Evolutionary conservation across 192 early-diverging fungal species (phyloP).

Genomic region (Allomyces macrogynus): DNA sequence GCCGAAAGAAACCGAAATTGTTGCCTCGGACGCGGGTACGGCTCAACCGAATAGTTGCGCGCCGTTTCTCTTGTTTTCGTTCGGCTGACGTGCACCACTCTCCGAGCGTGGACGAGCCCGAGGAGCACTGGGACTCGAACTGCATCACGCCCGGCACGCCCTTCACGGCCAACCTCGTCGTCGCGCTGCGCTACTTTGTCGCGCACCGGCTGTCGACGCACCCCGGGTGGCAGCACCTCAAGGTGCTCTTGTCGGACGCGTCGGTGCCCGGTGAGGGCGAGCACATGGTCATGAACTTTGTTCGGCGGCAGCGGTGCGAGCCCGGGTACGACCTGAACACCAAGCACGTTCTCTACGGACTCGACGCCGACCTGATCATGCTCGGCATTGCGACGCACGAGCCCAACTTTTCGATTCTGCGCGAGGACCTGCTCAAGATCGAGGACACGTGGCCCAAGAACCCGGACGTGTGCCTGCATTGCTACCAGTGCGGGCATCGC

Average conservation of each 20-base stretch:
- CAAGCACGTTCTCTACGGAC: slow-evolving; percentile 76
- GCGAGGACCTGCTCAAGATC: slow-evolving; percentile 75
- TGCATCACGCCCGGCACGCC: slow-evolving; percentile 97
- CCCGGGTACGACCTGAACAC: slow-evolving; percentile 78
- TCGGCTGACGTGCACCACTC: too few species aligned
- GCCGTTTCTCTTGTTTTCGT: background rate
- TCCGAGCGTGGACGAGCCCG: slow-evolving; percentile 9
- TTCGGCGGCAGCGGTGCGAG: slow-evolving; percentile 56
- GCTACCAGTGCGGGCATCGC: slow-evolving; percentile 40
- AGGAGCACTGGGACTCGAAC: slow-evolving; percentile 76
- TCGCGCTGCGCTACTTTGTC: slow-evolving; percentile 70
- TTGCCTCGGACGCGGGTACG: too few species aligned
- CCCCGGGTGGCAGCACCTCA: slow-evolving; percentile 62
- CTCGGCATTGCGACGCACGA: slow-evolving; percentile 86
- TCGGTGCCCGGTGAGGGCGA: slow-evolving; percentile 96
- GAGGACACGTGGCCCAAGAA: slow-evolving; percentile 45
- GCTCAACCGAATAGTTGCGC: too few species aligned
- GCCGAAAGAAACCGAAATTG: too few species aligned
- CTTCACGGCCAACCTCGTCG: slow-evolving; percentile 83
- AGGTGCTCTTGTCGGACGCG: slow-evolving; percentile 82
- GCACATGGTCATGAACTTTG: slow-evolving; percentile 98
- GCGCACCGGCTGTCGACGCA: slow-evolving; percentile 70
- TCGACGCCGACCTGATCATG: slow-evolving; percentile 97
- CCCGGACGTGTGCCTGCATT: slow-evolving; percentile 27
- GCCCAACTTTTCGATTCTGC: slow-evolving; percentile 86